Percentiles rank a stretch among this genome's conserved stretches.
phyloP scores from a whole-genome alignment of 2,329 filamentous ascomycete species.

The Cordyceps militaris region DNA sequence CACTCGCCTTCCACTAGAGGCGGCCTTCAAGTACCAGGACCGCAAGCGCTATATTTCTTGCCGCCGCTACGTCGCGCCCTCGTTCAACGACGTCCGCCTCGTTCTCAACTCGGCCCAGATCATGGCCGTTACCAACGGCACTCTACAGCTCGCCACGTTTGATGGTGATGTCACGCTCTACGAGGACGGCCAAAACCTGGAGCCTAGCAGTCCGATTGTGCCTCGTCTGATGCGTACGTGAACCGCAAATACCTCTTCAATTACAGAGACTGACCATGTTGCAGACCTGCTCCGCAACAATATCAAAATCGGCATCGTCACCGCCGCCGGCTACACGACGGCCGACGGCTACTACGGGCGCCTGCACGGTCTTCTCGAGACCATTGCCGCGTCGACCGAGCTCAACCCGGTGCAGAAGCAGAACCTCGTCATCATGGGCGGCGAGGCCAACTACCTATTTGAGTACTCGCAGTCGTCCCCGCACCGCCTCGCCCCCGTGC shows the following conservation, averaged over 20 bases:
- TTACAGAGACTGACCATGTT: not conserved
- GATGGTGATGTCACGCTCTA: constrained; percentile 97
- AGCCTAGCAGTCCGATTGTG: constrained; percentile 71
- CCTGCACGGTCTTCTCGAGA: constrained; percentile 78
- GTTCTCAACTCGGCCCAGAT: constrained; percentile 92
- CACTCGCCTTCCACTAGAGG: constrained; percentile 76
- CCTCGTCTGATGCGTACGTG: constrained; percentile 45
- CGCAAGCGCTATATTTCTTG: constrained; percentile 78
- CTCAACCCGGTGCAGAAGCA: constrained; percentile 63
- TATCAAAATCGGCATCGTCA: constrained; percentile 89
- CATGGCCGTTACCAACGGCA: constrained; percentile 76
- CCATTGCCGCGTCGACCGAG: constrained; percentile 52
- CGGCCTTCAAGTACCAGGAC: constrained; percentile 90
- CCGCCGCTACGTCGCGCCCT: constrained; percentile 86
- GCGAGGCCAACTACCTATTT: constrained; percentile 94
- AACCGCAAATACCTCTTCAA: not conserved
- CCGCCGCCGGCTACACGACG: constrained; percentile 89
- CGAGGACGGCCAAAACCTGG: constrained; percentile 76
- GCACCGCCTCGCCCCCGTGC: constrained; percentile 61
- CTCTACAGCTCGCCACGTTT: constrained; percentile 83
- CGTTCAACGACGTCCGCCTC: constrained; percentile 92
- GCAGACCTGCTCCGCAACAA: constrained; percentile 65
- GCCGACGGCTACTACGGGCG: constrained; percentile 80
- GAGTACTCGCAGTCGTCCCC: constrained; percentile 60
- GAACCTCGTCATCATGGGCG: constrained; percentile 85